phyloP scores from a whole-genome alignment of 2,329 filamentous ascomycete genomes.

The Cladosporium sp. region DNA sequence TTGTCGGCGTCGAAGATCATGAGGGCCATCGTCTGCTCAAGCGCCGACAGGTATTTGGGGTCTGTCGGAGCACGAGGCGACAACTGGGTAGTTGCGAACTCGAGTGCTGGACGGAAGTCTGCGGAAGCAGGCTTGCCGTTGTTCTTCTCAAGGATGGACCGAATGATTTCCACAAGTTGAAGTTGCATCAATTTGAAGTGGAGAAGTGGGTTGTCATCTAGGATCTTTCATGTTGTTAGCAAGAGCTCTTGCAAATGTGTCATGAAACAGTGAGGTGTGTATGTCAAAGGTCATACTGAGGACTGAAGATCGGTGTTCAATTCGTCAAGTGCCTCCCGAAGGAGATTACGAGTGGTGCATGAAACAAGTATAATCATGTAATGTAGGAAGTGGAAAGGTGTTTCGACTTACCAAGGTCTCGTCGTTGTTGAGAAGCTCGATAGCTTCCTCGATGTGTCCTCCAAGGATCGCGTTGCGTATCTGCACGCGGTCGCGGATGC shows the following conservation, averaged over 20 bases:
- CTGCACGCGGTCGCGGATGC: constrained; percentile 74
- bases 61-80: constrained; percentile 84
- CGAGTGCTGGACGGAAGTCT: constrained; percentile 77
- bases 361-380: constrained; percentile 96
- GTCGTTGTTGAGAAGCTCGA: constrained; percentile 83
- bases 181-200: constrained; percentile 89
- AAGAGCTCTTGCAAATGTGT: neutral
- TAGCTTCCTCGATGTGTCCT: constrained; percentile 82
- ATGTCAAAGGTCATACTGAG: constrained; percentile 70
- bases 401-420: constrained; percentile 78
- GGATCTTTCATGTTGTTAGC: constrained; percentile 61
- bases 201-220: constrained; percentile 78
- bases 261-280: constrained; percentile 28
- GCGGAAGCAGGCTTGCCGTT: constrained; percentile 59
- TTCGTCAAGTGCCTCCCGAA: constrained; percentile 80
- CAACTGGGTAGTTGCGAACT: constrained; percentile 84
- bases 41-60: constrained; percentile 75
- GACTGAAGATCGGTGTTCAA: constrained; percentile 76
- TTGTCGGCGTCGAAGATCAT: constrained; percentile 84
- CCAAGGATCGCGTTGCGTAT: constrained; percentile 83
- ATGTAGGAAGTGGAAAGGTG: constrained; percentile 36
- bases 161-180: constrained; percentile 91
- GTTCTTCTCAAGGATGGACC: constrained; percentile 59
- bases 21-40: constrained; percentile 91
- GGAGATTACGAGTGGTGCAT: constrained; percentile 99